phyloP scores from a whole-genome alignment of 768 basidiomycete genomes.

The Agrocybe praecox region DNA sequence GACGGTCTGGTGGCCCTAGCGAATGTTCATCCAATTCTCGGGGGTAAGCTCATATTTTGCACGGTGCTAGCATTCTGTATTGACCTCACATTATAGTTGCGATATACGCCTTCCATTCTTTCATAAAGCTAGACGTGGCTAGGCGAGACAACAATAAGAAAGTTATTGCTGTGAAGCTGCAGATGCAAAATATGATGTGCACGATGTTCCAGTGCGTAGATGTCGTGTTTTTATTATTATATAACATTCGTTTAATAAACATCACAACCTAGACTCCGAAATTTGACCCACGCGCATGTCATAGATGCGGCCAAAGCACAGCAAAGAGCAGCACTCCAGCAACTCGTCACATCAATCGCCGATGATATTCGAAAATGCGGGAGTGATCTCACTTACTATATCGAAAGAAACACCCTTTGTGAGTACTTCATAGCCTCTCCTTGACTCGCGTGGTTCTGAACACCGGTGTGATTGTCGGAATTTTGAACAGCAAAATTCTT shows the following conservation, averaged over 20 bases:
- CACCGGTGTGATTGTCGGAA: no score
- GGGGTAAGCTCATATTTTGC: not conserved
- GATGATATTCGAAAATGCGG: conserved; percentile 10
- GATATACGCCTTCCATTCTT: conserved; percentile 13
- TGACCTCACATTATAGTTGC: conserved; percentile 3
- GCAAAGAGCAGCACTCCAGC: conserved; percentile 5
- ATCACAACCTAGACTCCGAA: conserved; percentile 13
- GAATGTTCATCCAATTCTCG: conserved; percentile 12
- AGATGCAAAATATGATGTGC: conserved; percentile 47
- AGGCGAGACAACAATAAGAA: conserved; percentile 46
- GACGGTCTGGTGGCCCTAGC: conserved; percentile 9
- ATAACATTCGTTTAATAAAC: not conserved
- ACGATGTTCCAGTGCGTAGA: conserved; percentile 41
- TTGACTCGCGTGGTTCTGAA: no score
- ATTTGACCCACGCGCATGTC: conserved; percentile 24
- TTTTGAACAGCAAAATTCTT: not conserved
- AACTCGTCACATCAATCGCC: conserved; percentile 4
- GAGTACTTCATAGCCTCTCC: not conserved
- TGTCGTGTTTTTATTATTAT: not conserved
- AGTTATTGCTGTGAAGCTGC: conserved; percentile 36
- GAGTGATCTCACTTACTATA: conserved; percentile 12
- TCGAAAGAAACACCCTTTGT: conserved; percentile 10
- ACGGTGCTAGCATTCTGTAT: no score
- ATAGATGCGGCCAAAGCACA: conserved; percentile 9
- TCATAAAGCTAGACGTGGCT: conserved; percentile 11